Base-by-base conservation (phyloP, 352 stramenopile genomes). In the Phytophthora sojae region DNA sequence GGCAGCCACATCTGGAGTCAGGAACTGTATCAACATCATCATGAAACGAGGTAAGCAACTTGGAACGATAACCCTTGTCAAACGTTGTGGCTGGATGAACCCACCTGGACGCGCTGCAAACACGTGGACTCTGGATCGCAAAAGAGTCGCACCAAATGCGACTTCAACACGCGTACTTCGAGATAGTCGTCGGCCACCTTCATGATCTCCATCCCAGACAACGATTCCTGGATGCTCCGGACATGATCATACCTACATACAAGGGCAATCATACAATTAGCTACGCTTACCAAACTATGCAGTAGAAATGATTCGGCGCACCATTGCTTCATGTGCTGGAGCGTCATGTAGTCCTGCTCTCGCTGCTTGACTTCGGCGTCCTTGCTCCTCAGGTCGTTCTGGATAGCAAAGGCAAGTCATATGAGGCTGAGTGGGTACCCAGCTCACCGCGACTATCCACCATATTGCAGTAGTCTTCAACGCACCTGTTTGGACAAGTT, bases 251-350 rank as follows among this genome's bases (percentile, higher is more conserved):
- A 93, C 85, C 85, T 92, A 39, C 21, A 6, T 17, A 32, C 29
- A 32, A 32, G 29, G 29, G 9, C 37, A 44, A 14, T 14, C 14
- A n/a, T 44, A 3, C 9, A 44, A 3, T 14, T 44, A n/a, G 15
- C 37, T n/a, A 4, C 9, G 14, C 9, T 4, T n/a, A 17, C 11
- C 14, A n/a, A n/a, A 17, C 37, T 9, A 44, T 17, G 11, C 37
- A 44, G 9, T 9, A 44, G 11, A 9, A 44, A 44, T 9, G 14
- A 44, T 4, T 49, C n/a, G 42, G 8, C 68, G 25, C 57, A 94
- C 87, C 87, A 93, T 30, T 89, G 67, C 63, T 91, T 85, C 85
- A 94, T 94, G 66, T 89, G 81, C 55, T 88, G 79, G 2, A 94
- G 72, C 29, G 82, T 81, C 51, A 83, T 82, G 57, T 82, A 91